Conservation (phyloP, 352 stramenopile species). For the Phytophthora constricta region DNA sequence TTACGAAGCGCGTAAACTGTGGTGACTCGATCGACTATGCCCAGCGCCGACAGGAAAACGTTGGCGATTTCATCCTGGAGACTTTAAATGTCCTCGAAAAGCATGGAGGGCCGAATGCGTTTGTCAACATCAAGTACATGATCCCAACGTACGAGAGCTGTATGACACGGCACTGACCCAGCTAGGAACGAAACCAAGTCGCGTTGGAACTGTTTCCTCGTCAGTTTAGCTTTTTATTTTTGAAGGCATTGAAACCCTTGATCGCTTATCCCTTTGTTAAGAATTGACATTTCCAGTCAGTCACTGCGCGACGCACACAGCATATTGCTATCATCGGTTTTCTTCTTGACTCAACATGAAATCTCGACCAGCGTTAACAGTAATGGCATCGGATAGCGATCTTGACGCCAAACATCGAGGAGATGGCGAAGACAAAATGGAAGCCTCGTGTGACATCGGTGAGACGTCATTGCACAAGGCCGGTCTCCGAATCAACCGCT, state of each 20-base stretch:
- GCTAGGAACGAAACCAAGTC: not conserved
- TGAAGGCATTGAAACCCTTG: not conserved
- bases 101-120: conserved; percentile 85
- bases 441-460: conserved; percentile 75
- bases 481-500: conserved; percentile 67
- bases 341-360: conserved; percentile 17
- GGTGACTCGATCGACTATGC: conserved; percentile 94
- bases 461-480: conserved; percentile 78
- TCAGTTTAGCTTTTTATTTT: not conserved
- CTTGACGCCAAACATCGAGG: conserved; percentile 25
- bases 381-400: conserved; percentile 22
- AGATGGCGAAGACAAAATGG: conserved; percentile 42
- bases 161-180: conserved; percentile 29
- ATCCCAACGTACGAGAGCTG: conserved; percentile 96
- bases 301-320: too few species aligned
- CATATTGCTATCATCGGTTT: not conserved
- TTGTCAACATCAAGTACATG: conserved; percentile 98
- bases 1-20: conserved; percentile 92
- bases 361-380: conserved; percentile 22
- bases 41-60: conserved; percentile 88
- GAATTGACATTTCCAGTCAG: not conserved
- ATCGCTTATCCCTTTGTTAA: not conserved
- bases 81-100: conserved; percentile 91
- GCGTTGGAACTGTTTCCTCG: not conserved
- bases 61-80: conserved; percentile 90